phyloP scores from a whole-genome alignment of 768 basidiomycete species.

The Lactifluus hygrophoroides region DNA sequence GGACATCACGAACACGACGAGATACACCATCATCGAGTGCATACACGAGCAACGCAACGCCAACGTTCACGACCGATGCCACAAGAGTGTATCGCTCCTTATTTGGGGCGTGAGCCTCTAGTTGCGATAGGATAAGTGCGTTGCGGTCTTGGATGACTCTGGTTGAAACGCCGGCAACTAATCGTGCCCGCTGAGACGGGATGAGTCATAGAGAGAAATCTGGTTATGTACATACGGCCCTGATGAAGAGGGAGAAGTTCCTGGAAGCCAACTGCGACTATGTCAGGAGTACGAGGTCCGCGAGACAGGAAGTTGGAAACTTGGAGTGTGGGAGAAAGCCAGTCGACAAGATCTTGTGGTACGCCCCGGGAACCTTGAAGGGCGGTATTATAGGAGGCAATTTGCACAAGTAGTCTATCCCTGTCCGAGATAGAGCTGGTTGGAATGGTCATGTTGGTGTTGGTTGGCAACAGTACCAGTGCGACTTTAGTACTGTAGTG shows the following conservation, averaged over 20 bases:
- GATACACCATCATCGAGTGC: conserved; percentile 62
- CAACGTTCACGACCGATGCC: conserved; percentile 74
- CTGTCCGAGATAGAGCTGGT: conserved; percentile 9
- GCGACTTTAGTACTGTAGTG: too few species aligned
- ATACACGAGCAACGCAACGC: conserved; percentile 83
- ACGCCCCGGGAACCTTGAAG: conserved; percentile 66
- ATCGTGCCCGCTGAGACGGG: not conserved
- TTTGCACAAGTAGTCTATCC: conserved; percentile 52
- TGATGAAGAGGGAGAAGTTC: conserved; percentile 87
- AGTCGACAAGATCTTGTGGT: conserved; percentile 84
- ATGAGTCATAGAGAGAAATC: conserved; percentile 6
- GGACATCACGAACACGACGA: conserved; percentile 51
- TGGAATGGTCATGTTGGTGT: not conserved
- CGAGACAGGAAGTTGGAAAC: conserved; percentile 65
- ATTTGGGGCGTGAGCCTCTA: conserved; percentile 61
- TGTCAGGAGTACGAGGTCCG: conserved; percentile 64
- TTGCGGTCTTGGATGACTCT: conserved; percentile 61
- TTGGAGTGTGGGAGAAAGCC: conserved; percentile 78
- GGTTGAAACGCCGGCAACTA: conserved; percentile 73
- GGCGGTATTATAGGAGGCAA: conserved; percentile 89
- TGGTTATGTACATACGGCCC: conserved; percentile 40
- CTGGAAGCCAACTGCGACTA: conserved; percentile 89
- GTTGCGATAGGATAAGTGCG: conserved; percentile 63
- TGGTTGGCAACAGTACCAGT: not conserved
- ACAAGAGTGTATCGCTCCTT: conserved; percentile 72